Conservation (phyloP, 2,329 filamentous ascomycete genomes). For the Drechslerella coelobrocha region DNA sequence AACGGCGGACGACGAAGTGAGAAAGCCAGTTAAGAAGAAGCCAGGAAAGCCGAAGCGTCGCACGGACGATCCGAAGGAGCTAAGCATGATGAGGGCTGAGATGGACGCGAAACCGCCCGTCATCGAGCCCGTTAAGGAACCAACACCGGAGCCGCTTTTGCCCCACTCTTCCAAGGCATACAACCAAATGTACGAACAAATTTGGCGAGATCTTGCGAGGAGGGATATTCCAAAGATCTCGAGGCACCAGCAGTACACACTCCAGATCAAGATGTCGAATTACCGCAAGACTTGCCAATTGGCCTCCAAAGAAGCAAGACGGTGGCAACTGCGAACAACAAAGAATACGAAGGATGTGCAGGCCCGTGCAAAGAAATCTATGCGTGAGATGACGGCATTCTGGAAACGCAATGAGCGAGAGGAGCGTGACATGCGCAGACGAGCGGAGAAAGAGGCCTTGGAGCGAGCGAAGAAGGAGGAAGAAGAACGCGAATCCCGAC, state of each 20-base stretch:
- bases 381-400: conserved; percentile 99
- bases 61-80: conserved; percentile 56
- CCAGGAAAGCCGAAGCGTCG: conserved; percentile 61
- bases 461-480: conserved; percentile 97
- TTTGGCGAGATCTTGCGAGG: conserved; percentile 90
- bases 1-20: conserved; percentile 62
- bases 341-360: conserved; percentile 98
- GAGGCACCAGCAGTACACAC: conserved; percentile 84
- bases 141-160: conserved; percentile 50
- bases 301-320: conserved; percentile 93
- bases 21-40: conserved; percentile 59
- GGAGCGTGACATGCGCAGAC: conserved; percentile 90
- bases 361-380: conserved; percentile 93
- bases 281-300: conserved; percentile 96
- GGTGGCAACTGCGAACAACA: conserved; percentile 97
- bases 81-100: conserved; percentile 62
- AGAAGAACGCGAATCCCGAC: conserved; percentile 93
- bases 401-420: conserved; percentile 99
- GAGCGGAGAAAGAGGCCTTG: conserved; percentile 92
- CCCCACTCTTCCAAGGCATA: conserved; percentile 76
- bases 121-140: conserved; percentile 44
- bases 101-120: conserved; percentile 64
- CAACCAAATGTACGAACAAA: conserved; percentile 96
- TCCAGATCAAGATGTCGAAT: conserved; percentile 88
- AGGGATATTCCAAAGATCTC: conserved; percentile 94